These are phyloP conservation scores for Zymoseptoria passerinii DNA, from an alignment of 2,329 filamentous ascomycete genomes.

Conservation along the genomic window DNA sequence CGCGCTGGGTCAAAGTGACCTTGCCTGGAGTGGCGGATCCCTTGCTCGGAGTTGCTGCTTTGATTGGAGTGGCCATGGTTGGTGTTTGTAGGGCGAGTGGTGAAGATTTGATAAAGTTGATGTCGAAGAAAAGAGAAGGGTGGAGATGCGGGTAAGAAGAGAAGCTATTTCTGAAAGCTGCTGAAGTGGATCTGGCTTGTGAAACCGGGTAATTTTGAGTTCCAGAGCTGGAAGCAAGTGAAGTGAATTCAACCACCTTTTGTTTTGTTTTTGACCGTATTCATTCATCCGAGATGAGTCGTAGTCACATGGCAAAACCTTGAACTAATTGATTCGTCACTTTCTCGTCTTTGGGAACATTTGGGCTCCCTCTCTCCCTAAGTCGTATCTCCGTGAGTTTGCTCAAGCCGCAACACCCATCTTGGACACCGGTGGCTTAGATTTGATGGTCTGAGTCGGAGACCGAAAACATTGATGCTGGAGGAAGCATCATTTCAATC, in stretches of 20 bases:
- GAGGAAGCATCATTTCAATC: too few species aligned
- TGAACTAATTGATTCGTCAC: too few species aligned
- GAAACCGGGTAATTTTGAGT: too few species aligned
- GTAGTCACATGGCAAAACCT: too few species aligned
- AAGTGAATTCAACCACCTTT: not conserved
- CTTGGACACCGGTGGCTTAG: too few species aligned
- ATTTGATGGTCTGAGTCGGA: too few species aligned
- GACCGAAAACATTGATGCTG: too few species aligned
- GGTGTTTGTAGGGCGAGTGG: not conserved
- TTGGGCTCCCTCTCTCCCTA: too few species aligned
- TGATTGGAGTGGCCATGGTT: not conserved
- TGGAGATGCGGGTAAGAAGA: not conserved
- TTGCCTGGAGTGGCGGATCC: not conserved
- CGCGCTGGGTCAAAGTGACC: constrained; percentile 12
- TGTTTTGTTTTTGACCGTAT: too few species aligned
- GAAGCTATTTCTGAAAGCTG: not conserved
- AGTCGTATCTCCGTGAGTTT: too few species aligned
- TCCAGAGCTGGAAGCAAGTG: not conserved
- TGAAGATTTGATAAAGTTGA: not conserved
- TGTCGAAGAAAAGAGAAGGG: not conserved
- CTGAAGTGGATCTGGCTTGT: not conserved
- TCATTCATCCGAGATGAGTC: not conserved
- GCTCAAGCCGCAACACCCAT: too few species aligned
- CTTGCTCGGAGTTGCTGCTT: not conserved
- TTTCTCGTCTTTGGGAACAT: too few species aligned